Base-by-base conservation (phyloP, 768 basidiomycete species). In the Imleria badia region DNA sequence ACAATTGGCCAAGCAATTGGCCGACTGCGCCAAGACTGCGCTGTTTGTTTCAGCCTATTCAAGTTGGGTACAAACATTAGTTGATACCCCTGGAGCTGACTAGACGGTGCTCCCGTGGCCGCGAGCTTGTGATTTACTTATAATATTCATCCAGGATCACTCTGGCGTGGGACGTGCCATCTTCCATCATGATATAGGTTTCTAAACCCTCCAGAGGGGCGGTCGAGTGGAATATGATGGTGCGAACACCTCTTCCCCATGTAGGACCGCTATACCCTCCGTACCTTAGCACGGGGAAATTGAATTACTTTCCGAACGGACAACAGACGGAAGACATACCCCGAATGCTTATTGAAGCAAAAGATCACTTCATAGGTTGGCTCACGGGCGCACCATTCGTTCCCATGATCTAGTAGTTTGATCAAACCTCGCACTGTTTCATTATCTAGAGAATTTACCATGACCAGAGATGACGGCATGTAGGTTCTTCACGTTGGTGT, bases 331-430 rank as follows among this genome's bases (percentile, higher is more conserved):
- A 42, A 3, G 42, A 65, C 64, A 13, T 59, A 87, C 83, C 87
- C 88, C 2, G 86, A 85, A 64, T 90, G 89, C 66, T 90, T 90
- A 63, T 80, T 36, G 58, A 90, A 91, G 65, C 89, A 91, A 66
- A 89, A 88, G 0, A 87, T 79, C 10, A 86, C 78, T 38, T 81
- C 72, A 56, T 82, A 82, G 5, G 75, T 77, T 2, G 79, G 78
- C 55, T 89, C 85, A 17, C 86, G 81, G 9, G 80, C 79, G 56
- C 89, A 91, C 89, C 89, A 91, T 66, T 89, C 87, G 54, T 90
- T 78, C 1, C 89, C 89, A 58, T 91, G 89, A 64, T 87, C 88
- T 87, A 58, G 58, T 33, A 26, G 20, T 38, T 15, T 13, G 17
- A 33, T 59, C 36, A 53, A 31, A 22, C 48, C 1, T 23, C 20